phyloP scores from a whole-genome alignment of 2,329 filamentous ascomycete genomes.

The Fusarium mangiferae region DNA sequence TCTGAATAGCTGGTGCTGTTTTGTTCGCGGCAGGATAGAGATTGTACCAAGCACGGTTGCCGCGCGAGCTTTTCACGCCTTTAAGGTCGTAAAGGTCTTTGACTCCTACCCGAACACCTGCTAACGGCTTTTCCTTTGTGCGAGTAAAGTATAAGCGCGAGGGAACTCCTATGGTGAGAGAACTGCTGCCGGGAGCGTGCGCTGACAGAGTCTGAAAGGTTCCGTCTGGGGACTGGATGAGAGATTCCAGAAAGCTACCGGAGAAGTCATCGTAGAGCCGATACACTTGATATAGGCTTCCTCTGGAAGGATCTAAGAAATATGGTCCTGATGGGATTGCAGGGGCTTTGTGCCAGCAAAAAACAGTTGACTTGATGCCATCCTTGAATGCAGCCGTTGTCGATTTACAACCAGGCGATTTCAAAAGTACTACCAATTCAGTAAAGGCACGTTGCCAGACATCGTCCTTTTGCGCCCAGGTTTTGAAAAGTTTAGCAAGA shows the following conservation, averaged over 20 bases:
- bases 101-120: conserved; percentile 7
- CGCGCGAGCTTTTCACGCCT: conserved; percentile 15
- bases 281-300: background rate
- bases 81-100: conserved; percentile 29
- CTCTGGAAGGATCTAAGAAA: background rate
- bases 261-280: background rate
- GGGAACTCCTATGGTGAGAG: background rate
- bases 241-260: background rate
- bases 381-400: background rate
- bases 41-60: conserved; percentile 21
- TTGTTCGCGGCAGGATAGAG: background rate
- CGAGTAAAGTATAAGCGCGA: conserved; percentile 10
- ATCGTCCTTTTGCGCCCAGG: background rate
- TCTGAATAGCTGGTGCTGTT: conserved; percentile 14
- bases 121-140: background rate
- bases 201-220: background rate
- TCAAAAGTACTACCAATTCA: background rate
- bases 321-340: background rate
- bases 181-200: background rate
- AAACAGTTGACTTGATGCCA: background rate
- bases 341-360: background rate
- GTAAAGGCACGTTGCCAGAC: background rate
- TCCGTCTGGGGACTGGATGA: background rate
- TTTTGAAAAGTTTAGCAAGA: rapidly evolving
- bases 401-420: background rate